phyloP scores from a whole-genome alignment of 2,329 filamentous ascomycete species.

The Cryphonectria carpinicola region DNA sequence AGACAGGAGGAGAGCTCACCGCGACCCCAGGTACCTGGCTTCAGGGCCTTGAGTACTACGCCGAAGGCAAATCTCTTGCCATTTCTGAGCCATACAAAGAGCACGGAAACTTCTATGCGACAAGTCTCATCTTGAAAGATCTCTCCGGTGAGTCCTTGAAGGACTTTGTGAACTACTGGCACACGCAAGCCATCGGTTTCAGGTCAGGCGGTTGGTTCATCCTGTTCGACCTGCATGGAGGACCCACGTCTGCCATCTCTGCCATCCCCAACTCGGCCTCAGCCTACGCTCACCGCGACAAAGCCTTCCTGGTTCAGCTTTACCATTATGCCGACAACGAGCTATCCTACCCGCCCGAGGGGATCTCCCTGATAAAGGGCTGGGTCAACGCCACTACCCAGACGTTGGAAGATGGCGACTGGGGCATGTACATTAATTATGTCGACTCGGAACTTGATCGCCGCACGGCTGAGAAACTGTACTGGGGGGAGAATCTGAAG shows the following conservation, averaged over 20 bases:
- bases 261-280: slow-evolving; percentile 37
- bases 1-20: slow-evolving; percentile 15
- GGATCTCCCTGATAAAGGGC: slow-evolving; percentile 39
- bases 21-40: slow-evolving; percentile 36
- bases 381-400: slow-evolving; percentile 42
- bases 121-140: slow-evolving; percentile 45
- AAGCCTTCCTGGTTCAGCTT: slow-evolving; percentile 54
- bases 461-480: slow-evolving; percentile 39
- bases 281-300: slow-evolving; percentile 48
- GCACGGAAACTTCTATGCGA: slow-evolving; percentile 49
- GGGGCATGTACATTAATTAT: slow-evolving; percentile 49
- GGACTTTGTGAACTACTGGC: slow-evolving; percentile 45
- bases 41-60: slow-evolving; percentile 39
- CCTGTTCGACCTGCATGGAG: slow-evolving; percentile 48
- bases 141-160: slow-evolving; percentile 41
- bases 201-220: slow-evolving; percentile 46
- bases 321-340: slow-evolving; percentile 45
- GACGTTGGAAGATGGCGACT: slow-evolving; percentile 35
- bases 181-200: slow-evolving; percentile 31
- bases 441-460: slow-evolving; percentile 42
- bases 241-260: slow-evolving; percentile 43
- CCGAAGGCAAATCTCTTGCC: slow-evolving; percentile 31
- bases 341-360: slow-evolving; percentile 38
- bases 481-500: slow-evolving; percentile 43
- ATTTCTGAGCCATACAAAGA: slow-evolving; percentile 31